phyloP scores from a whole-genome alignment of 2,329 filamentous ascomycete species.

The Fusarium newnesense region DNA sequence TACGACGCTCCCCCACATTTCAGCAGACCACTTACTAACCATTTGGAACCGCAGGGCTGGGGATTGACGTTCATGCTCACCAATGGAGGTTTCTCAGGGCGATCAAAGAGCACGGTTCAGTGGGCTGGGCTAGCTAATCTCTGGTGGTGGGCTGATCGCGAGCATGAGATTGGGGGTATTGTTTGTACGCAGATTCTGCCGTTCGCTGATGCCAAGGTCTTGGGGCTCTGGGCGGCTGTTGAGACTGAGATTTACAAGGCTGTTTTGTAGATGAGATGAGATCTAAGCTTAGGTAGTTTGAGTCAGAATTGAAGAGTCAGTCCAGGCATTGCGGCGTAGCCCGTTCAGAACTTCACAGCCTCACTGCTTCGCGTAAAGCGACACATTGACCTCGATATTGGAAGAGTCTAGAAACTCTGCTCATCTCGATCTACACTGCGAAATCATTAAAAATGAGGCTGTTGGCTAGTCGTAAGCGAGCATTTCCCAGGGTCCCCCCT shows the following conservation, averaged over 20 bases:
- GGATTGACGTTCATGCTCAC: slow-evolving; percentile 68
- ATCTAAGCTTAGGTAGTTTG: neutral
- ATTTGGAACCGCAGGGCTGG: slow-evolving; percentile 59
- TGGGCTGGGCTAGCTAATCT: slow-evolving; percentile 71
- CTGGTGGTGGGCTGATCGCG: slow-evolving; percentile 72
- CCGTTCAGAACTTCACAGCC: neutral
- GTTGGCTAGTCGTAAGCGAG: neutral
- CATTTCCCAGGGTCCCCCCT: neutral
- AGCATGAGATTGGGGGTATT: slow-evolving; percentile 66
- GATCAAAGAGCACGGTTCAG: slow-evolving; percentile 60
- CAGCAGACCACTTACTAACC: neutral
- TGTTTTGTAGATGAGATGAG: slow-evolving; percentile 10
- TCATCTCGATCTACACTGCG: neutral
- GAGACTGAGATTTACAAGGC: slow-evolving; percentile 53
- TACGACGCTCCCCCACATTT: neutral
- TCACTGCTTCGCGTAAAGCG: neutral
- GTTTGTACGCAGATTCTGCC: slow-evolving; percentile 62
- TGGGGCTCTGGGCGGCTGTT: slow-evolving; percentile 53
- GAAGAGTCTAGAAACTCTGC: neutral
- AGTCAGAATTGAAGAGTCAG: neutral
- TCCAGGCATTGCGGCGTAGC: neutral
- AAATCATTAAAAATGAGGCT: neutral
- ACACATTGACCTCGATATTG: neutral
- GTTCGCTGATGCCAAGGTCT: slow-evolving; percentile 56
- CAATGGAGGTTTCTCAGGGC: slow-evolving; percentile 59